Base-by-base conservation (phyloP, 164 flowering plant species). In the Akebia trifoliata region DNA sequence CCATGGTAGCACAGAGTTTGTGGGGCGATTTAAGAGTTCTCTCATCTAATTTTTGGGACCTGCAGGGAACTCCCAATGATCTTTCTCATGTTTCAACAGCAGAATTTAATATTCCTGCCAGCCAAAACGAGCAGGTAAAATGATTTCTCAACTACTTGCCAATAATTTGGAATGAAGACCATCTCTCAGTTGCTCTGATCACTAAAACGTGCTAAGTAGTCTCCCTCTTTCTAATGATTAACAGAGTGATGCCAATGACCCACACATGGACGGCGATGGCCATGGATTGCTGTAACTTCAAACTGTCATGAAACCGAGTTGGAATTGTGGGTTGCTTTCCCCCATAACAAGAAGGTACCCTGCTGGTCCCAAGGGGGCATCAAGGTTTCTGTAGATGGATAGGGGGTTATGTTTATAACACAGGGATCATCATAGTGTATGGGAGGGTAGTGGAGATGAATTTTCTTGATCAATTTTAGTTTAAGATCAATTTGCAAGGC, bases 41-140 rank as follows among this genome's bases (percentile, higher is more conserved):
- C 38, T 64, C 59, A 11, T 40, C 49, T 3, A 35, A 54, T 32
- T 42, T 64, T 43, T 43, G 47, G 47, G 47, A 43, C 47, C 25
- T 20, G 4, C 47, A 43, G 22, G 47, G 24, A 43, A 43, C 69
- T 56, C 46, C 74, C 34, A 75, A 51, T 17, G 74, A 76, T 65
- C 74, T 73, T 59, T 53, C 71, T 48, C 69, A 66, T 70, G 64
- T 78, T 30, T 75, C 75, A 51, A 74, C 67, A 49, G 58, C 72
- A n/a, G 80, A 69, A 10, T 40, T 76, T 10, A 76, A 72, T 20
- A 64, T 69, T 15, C 74, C 74, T 56, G 54, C 71, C 28, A 65
- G 49, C 56, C 69, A n/a, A n/a, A 73, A 62, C 64, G 70, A 66
- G 67, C 54, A 67, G 70, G 76, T 63, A n/a, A n/a, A 31, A 24